Base-by-base conservation (phyloP, 2,329 filamentous ascomycete genomes). In the Talaromyces sp. region DNA sequence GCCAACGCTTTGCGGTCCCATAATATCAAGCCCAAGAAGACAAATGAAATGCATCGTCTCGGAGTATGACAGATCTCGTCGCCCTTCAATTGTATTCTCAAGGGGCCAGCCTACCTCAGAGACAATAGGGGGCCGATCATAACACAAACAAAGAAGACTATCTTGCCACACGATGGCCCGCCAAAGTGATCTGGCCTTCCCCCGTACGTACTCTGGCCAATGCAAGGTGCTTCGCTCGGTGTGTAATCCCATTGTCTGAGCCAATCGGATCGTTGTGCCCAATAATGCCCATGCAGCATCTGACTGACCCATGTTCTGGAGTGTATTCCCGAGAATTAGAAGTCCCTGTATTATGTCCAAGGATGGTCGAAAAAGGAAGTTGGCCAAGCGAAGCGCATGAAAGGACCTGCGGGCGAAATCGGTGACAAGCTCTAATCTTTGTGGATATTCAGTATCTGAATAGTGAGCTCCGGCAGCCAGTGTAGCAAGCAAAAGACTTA, bases 311-410 rank as follows among this genome's bases (percentile, higher is more conserved):
- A 62, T 64, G 16, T 70, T 69, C 19, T 69, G 66, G 7, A 70
- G 24, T 1, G 64, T 81, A 56, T 84, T 82, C 19, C 81, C 80
- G 2, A 84, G 75, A 4, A 85, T 79, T 2, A 84, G 68, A 10
- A 84, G 70, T 0, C 81, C 77, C 62, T 84, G 80, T 24, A 84
- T 81, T 45, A 76, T 80, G 49, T 84, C 80, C 32, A 83, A 60
- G 2, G 77, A 80, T 6, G 81, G 78, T 40, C 81, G 77, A 2
- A 82, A 83, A 1, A 84, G 68, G 60, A 84, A 84, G 54, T 84
- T 85, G 3, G 80, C 80, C 51, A 84, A 77, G 1, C 82, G 77
- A 2, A 84, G 70, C 54, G 81, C 82, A 56, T 84, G 80, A 49
- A 69, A 68, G 4, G 63, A 68, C 3, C 63, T 60, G n/a, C 62